Evolutionary conservation across 2,329 filamentous ascomycete species (phyloP).

Genomic region (Fusarium sp.): DNA sequence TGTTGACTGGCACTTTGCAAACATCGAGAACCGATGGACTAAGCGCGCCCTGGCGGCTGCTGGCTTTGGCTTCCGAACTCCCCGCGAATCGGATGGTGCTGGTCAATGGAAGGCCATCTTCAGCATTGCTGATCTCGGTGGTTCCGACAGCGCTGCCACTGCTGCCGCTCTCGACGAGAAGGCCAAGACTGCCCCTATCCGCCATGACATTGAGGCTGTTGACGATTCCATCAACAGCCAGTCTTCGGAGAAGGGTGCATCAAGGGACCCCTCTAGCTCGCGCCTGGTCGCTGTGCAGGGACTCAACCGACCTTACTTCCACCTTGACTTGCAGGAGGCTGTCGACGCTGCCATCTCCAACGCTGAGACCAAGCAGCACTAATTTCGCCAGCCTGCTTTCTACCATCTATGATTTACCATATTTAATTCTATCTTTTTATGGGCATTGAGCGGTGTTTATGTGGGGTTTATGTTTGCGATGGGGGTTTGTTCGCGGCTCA

Average conservation of each 20-base stretch:
- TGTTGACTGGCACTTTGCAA: slow-evolving; percentile 65
- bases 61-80: slow-evolving; percentile 62
- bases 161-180: slow-evolving; percentile 73
- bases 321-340: slow-evolving; percentile 63
- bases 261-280: slow-evolving; percentile 45
- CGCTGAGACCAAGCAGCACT: slow-evolving; percentile 47
- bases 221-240: slow-evolving; percentile 40
- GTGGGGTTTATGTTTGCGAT: not conserved
- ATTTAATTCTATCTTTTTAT: slow-evolving; percentile 7
- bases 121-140: slow-evolving; percentile 88
- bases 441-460: slow-evolving; percentile 19
- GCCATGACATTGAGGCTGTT: slow-evolving; percentile 47
- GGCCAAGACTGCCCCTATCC: slow-evolving; percentile 36
- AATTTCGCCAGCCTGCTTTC: slow-evolving; percentile 7
- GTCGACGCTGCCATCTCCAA: slow-evolving; percentile 59
- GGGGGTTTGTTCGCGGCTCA: not conserved
- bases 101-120: slow-evolving; percentile 81
- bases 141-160: slow-evolving; percentile 70
- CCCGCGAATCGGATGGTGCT: slow-evolving; percentile 40
- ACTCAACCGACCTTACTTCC: slow-evolving; percentile 65
- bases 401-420: not conserved
- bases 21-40: slow-evolving; percentile 67
- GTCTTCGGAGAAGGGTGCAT: slow-evolving; percentile 46
- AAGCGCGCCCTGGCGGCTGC: slow-evolving; percentile 66
- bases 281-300: slow-evolving; percentile 56